phyloP scores from a whole-genome alignment of 1,284 basidiomycete species.

The Clitocybe nebularis region DNA sequence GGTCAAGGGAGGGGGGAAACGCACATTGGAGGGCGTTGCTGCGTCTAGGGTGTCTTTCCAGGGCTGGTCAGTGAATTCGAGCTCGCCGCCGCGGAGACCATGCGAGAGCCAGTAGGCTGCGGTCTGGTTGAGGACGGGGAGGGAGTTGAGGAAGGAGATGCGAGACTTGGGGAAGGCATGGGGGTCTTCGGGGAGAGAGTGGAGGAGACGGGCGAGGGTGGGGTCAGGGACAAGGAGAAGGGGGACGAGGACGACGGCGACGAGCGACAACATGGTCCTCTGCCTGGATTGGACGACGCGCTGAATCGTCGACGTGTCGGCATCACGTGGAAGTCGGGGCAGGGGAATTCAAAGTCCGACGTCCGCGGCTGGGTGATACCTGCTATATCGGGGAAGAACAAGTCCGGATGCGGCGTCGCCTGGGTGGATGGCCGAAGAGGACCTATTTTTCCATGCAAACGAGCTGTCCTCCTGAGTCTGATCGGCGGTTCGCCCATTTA shows the following conservation, averaged over 20 bases:
- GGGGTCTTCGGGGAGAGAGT: slow-evolving; percentile 75
- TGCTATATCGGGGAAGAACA: slow-evolving; percentile 12
- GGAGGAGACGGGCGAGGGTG: slow-evolving; percentile 44
- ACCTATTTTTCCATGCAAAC: no score
- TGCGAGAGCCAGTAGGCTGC: slow-evolving; percentile 67
- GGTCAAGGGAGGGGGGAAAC: slow-evolving; percentile 16
- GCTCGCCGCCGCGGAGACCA: slow-evolving; percentile 68
- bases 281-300: background rate
- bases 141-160: slow-evolving; percentile 76
- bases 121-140: slow-evolving; percentile 72
- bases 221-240: slow-evolving; percentile 14
- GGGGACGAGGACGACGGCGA: slow-evolving; percentile 21
- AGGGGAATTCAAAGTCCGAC: slow-evolving; percentile 17
- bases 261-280: slow-evolving; percentile 18
- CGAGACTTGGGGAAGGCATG: slow-evolving; percentile 83
- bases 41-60: slow-evolving; percentile 34
- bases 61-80: slow-evolving; percentile 70
- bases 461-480: no score
- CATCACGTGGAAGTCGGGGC: no score
- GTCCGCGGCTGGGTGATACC: slow-evolving; percentile 23
- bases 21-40: slow-evolving; percentile 5
- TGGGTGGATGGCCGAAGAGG: background rate
- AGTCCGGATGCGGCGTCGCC: slow-evolving; percentile 4
- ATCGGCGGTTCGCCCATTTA: slow-evolving; percentile 30
- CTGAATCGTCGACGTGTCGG: background rate